A percentile compares a stretch with the other conserved stretches of the same genome.
Conservation (phyloP, 1,139 yeast genomes). For the Suhomyces ambrosiae region DNA sequence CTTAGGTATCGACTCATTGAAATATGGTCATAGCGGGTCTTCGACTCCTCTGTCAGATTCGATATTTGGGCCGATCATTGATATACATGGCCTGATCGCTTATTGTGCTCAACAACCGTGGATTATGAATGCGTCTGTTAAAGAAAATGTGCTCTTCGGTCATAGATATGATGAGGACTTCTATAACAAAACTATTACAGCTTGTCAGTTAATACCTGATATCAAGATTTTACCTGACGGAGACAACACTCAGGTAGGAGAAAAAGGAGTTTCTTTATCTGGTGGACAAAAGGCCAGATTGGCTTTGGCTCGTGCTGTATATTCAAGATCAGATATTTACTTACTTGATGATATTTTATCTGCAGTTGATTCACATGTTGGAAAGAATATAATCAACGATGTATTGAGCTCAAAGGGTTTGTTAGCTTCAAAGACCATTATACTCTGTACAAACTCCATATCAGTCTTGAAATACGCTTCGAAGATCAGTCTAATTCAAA, state of each 20-base stretch:
- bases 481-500: conserved; percentile 30
- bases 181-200: conserved; percentile 75
- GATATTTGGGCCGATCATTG: conserved; percentile 8
- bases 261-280: conserved; percentile 93
- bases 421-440: conserved; percentile 34
- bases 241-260: conserved; percentile 91
- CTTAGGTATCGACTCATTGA: too few species aligned
- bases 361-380: conserved; percentile 95
- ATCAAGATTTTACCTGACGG: conserved; percentile 81
- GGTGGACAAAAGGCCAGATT: conserved; percentile 98
- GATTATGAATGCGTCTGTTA: conserved; percentile 94
- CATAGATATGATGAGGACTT: conserved; percentile 77
- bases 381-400: conserved; percentile 46
- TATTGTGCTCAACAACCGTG: conserved; percentile 58
- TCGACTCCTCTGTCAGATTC: not conserved
- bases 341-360: conserved; percentile 87
- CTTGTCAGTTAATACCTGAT: conserved; percentile 80
- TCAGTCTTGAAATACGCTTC: conserved; percentile 36
- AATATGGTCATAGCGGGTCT: too few species aligned
- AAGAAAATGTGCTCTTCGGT: conserved; percentile 88
- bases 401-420: conserved; percentile 35
- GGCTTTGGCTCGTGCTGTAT: conserved; percentile 92
- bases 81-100: conserved; percentile 30
- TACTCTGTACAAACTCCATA: conserved; percentile 43
- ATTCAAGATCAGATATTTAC: conserved; percentile 90